These are phyloP conservation scores for Prototheca wickerhamii DNA, from an alignment of 163 green algal genomes.

Conservation along the genomic window DNA sequence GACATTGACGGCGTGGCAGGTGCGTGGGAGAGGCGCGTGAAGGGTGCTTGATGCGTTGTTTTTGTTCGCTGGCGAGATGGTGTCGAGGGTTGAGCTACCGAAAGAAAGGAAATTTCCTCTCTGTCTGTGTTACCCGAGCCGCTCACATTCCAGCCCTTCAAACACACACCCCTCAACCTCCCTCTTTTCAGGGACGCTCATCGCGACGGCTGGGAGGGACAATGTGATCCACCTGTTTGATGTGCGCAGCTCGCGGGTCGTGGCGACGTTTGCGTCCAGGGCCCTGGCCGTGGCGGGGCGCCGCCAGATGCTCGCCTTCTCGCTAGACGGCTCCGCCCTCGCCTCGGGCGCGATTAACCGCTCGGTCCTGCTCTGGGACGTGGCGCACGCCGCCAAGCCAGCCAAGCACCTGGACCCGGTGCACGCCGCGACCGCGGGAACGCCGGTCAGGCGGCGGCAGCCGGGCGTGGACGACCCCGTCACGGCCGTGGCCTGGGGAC, in stretches of 20 bases:
- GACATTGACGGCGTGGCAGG: background rate
- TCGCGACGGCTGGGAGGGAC: background rate
- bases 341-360: too few species aligned
- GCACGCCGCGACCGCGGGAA: background rate
- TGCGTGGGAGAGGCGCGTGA: background rate
- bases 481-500: background rate
- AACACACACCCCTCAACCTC: background rate
- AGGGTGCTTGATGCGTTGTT: background rate
- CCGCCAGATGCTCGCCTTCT: background rate
- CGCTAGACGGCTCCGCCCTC: conserved; percentile 28
- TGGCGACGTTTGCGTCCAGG: background rate
- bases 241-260: background rate
- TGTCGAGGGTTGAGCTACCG: background rate
- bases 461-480: too few species aligned
- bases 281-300: background rate
- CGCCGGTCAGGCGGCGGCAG: too few species aligned
- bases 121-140: too few species aligned
- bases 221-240: background rate
- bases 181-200: background rate
- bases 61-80: background rate
- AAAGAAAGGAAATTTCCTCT: too few species aligned
- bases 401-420: conserved; percentile 18
- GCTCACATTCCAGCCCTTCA: background rate
- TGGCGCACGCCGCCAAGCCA: conserved; percentile 17
- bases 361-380: conserved; percentile 45